These are phyloP conservation scores for Tylopilus sp. DNA, from an alignment of 768 basidiomycete species.

Conservation along the genomic window DNA sequence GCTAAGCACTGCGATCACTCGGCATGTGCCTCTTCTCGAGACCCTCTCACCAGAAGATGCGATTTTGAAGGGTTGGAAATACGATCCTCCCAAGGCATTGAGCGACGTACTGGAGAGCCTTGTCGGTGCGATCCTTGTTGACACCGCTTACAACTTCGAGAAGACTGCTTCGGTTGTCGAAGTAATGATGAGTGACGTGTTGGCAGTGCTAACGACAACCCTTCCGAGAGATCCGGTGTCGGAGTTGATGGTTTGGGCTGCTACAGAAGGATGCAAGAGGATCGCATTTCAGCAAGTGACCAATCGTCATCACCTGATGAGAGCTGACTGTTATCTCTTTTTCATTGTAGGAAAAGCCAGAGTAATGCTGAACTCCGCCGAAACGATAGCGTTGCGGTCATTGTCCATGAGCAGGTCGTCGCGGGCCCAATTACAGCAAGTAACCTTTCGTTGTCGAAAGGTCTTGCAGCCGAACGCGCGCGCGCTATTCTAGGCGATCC, in stretches of 20 bases:
- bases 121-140: slow-evolving; percentile 79
- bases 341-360: slow-evolving; percentile 39
- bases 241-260: slow-evolving; percentile 66
- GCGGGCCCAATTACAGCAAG: slow-evolving; percentile 59
- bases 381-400: slow-evolving; percentile 52
- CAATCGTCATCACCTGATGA: neutral
- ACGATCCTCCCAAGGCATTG: slow-evolving; percentile 81
- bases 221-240: slow-evolving; percentile 71
- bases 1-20: slow-evolving; percentile 59
- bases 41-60: slow-evolving; percentile 56
- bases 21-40: slow-evolving; percentile 59
- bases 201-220: slow-evolving; percentile 55
- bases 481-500: slow-evolving; percentile 49
- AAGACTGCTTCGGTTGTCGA: slow-evolving; percentile 59
- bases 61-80: slow-evolving; percentile 70
- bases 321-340: neutral
- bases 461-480: slow-evolving; percentile 63
- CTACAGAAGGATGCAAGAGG: slow-evolving; percentile 51
- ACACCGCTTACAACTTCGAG: slow-evolving; percentile 73
- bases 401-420: slow-evolving; percentile 55
- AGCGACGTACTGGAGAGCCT: slow-evolving; percentile 86
- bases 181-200: slow-evolving; percentile 61
- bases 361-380: slow-evolving; percentile 42
- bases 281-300: slow-evolving; percentile 45
- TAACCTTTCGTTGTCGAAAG: slow-evolving; percentile 61